phyloP scores from a whole-genome alignment of 192 early-diverging fungal genomes.

The Thamnidium elegans region DNA sequence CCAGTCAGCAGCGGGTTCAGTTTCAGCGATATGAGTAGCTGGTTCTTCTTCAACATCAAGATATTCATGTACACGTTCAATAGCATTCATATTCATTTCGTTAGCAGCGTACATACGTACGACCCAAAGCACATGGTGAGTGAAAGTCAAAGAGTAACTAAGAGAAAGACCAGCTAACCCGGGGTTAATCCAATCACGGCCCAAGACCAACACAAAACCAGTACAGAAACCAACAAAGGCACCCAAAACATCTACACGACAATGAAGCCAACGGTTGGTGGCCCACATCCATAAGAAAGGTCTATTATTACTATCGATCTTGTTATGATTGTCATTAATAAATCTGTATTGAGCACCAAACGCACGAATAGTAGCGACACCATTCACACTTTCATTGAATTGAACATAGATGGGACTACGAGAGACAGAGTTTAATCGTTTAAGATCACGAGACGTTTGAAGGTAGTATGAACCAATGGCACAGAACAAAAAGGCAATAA shows the following conservation, averaged over 20 bases:
- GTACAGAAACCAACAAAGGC: constrained; percentile 74
- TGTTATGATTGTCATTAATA: constrained; percentile 52
- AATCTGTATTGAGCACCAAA: constrained; percentile 74
- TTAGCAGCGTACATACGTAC: constrained; percentile 77
- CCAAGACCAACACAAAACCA: constrained; percentile 60
- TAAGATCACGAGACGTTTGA: constrained; percentile 79
- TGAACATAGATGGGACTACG: constrained; percentile 76
- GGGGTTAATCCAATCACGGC: constrained; percentile 60
- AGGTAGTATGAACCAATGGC: constrained; percentile 73
- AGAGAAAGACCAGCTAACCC: constrained; percentile 88
- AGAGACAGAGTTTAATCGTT: constrained; percentile 80
- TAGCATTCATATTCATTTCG: constrained; percentile 88
- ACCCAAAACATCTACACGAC: constrained; percentile 78
- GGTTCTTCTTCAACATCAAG: constrained; percentile 79
- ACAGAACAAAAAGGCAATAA: constrained; percentile 57
- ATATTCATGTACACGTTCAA: constrained; percentile 89
- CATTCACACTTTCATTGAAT: constrained; percentile 78
- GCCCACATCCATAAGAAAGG: constrained; percentile 87
- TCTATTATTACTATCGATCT: constrained; percentile 78
- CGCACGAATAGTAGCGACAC: constrained; percentile 81
- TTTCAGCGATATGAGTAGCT: constrained; percentile 25
- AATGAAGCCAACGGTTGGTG: constrained; percentile 84
- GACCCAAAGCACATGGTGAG: constrained; percentile 76
- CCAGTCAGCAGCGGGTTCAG: constrained; percentile 48
- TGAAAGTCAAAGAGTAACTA: constrained; percentile 84